Base-by-base conservation (phyloP, 164 flowering plant species). In the Macadamia tetraphylla region DNA sequence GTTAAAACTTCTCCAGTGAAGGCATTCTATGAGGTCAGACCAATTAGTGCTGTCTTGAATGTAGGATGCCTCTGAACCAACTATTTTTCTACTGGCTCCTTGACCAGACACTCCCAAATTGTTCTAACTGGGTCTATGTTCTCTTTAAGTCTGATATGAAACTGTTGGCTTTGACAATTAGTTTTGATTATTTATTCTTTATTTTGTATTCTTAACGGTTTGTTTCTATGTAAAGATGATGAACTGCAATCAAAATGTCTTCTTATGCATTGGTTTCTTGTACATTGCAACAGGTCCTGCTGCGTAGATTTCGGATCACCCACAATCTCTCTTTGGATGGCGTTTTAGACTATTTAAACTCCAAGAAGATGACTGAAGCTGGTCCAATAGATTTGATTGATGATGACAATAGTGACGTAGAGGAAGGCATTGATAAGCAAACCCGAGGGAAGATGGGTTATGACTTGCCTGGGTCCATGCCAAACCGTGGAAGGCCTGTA, bases 301-400 rank as follows among this genome's bases (percentile, higher is more conserved):
- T 94, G 52, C 87, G 94, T 46, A 82, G 97, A 63, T 89, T 94
- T 81, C 97, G 92, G 70, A 79, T 89, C 70, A 86, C 98, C 46
- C 87, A 71, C 48, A 94, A 94, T 79, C 88, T 85, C 57, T 90
- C 99, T 10, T 66, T 92, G 66, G 99, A 94, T 79, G 99, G 99
- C 59, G 97, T 92, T 35, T 82, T 92, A 49, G 99, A 94, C 74
- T 77, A 89, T 63, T 73, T 94, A 65, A 92, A 90, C 79, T 94
- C 98, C 15, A 94, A 89, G 81, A 90, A 82, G 44, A 94, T 92
- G 99, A 90, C 99, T 61, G 97, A 88, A 57, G 91, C 92, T 59
- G 99, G 99, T 13, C 98, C 99, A 9, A 43, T 94, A 67, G 90
- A 92, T 77, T 76, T 94, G 66, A 88, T 94, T 71, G 99, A 92